These are phyloP conservation scores for Serendipita indica DNA, from an alignment of 768 basidiomycete genomes.

Conservation along the genomic window DNA sequence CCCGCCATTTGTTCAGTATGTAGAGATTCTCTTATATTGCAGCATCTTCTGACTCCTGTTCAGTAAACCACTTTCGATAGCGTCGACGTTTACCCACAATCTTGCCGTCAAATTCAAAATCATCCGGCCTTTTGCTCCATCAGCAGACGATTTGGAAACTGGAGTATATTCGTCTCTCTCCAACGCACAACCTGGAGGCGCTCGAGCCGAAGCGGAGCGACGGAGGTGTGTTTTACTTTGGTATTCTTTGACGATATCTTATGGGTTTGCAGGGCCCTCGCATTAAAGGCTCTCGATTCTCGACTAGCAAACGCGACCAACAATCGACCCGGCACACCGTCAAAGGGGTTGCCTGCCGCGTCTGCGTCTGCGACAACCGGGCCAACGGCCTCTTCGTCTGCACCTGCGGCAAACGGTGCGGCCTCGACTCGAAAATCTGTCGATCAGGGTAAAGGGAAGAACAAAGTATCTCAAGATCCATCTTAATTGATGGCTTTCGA, in stretches of 20 bases:
- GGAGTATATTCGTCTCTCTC: conserved; percentile 52
- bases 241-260: not conserved
- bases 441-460: not conserved
- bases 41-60: conserved; percentile 6
- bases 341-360: not conserved
- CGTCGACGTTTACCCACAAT: conserved; percentile 53
- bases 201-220: conserved; percentile 91
- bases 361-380: not conserved
- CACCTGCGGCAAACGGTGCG: not conserved
- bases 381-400: not conserved
- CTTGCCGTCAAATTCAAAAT: conserved; percentile 51
- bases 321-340: conserved; percentile 5
- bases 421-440: not conserved
- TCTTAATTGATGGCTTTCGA: too few species aligned
- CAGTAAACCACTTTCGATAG: conserved; percentile 55
- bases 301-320: conserved; percentile 54
- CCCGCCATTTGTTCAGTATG: conserved; percentile 87
- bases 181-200: conserved; percentile 48
- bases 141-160: conserved; percentile 50
- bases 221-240: conserved; percentile 45
- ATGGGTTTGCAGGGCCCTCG: conserved; percentile 55
- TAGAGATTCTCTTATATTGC: conserved; percentile 15
- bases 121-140: conserved; percentile 41
- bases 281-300: conserved; percentile 91
- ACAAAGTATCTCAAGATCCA: not conserved